phyloP scores from a whole-genome alignment of 2,329 filamentous ascomycete species.

The Aureobasidium lini region DNA sequence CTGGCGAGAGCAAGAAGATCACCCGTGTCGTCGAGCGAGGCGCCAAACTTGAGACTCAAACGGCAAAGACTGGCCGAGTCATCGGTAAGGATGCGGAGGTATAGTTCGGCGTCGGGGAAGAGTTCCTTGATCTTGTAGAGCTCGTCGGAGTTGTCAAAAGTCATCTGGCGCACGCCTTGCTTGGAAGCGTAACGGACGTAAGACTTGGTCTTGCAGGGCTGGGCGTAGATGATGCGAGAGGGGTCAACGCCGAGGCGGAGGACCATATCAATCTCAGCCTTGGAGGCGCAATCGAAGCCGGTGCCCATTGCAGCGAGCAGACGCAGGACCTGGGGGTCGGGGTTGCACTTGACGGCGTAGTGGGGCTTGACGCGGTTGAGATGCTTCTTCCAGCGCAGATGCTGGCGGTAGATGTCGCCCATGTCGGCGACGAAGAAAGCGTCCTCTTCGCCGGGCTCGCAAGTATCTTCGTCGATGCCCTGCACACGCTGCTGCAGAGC shows the following conservation, averaged over 20 bases:
- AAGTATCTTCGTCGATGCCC: slow-evolving; percentile 76
- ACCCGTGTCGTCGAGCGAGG: slow-evolving; percentile 73
- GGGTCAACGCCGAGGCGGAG: slow-evolving; percentile 75
- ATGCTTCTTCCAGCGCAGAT: slow-evolving; percentile 95
- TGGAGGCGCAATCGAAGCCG: slow-evolving; percentile 97
- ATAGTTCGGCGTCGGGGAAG: slow-evolving; percentile 82
- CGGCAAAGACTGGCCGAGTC: slow-evolving; percentile 92
- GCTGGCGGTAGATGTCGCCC: slow-evolving; percentile 97
- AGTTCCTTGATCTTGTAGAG: slow-evolving; percentile 94
- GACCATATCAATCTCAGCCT: slow-evolving; percentile 91
- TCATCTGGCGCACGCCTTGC: slow-evolving; percentile 92
- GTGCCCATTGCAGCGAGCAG: slow-evolving; percentile 83
- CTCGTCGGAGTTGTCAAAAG: slow-evolving; percentile 97
- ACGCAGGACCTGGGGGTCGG: slow-evolving; percentile 78
- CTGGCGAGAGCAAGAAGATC: slow-evolving; percentile 72
- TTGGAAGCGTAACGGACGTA: slow-evolving; percentile 86
- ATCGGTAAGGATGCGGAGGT: slow-evolving; percentile 90
- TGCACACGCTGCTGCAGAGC: slow-evolving; percentile 81
- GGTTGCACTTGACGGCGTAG: slow-evolving; percentile 99
- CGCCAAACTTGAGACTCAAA: slow-evolving; percentile 95
- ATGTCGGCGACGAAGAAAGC: slow-evolving; percentile 98
- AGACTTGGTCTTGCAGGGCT: slow-evolving; percentile 99
- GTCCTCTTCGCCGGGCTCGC: slow-evolving; percentile 89
- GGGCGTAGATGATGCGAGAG: slow-evolving; percentile 92
- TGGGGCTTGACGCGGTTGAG: slow-evolving; percentile 89